A percentile compares a stretch with the other conserved stretches of the same genome.
phyloP scores from a whole-genome alignment of 331 rosid species.

The Spiraea crenata region DNA sequence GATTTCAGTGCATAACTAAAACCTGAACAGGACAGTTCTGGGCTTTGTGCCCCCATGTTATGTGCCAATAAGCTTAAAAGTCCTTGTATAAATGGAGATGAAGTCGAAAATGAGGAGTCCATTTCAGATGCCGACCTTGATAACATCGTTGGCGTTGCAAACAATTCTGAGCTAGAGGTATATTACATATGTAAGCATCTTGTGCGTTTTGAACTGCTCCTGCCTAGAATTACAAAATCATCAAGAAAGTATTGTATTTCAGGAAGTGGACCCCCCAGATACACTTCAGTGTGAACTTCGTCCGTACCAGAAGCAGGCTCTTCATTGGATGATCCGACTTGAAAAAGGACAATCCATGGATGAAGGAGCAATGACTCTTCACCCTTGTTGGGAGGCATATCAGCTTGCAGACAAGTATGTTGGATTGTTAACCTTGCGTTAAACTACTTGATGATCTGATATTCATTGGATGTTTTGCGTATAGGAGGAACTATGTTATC shows the following conservation, averaged over 20 bases:
- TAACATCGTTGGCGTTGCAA: constrained; percentile 85
- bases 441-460: constrained; percentile 3
- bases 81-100: constrained; percentile 56
- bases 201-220: constrained; percentile 19
- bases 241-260: constrained; percentile 20
- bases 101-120: constrained; percentile 54
- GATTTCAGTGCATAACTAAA: constrained; percentile 18
- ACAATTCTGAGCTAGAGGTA: constrained; percentile 82
- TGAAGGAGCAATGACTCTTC: constrained; percentile 73
- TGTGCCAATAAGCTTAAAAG: constrained; percentile 34
- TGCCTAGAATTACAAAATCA: constrained; percentile 23
- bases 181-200: constrained; percentile 20
- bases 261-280: constrained; percentile 92
- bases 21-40: constrained; percentile 40
- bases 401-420: constrained; percentile 72
- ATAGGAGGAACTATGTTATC: constrained; percentile 68
- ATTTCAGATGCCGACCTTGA: constrained; percentile 76
- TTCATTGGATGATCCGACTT: constrained; percentile 79
- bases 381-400: constrained; percentile 98
- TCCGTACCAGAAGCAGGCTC: constrained; percentile 93
- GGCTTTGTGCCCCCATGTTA: constrained; percentile 46
- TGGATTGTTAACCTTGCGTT: constrained; percentile 12
- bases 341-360: constrained; percentile 75
- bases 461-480: constrained; percentile 27
- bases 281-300: constrained; percentile 78